Percentiles rank a stretch among this genome's conserved stretches.
Conservation (phyloP, 2,329 filamentous ascomycete species). For the Scolecobasidium constrictum region DNA sequence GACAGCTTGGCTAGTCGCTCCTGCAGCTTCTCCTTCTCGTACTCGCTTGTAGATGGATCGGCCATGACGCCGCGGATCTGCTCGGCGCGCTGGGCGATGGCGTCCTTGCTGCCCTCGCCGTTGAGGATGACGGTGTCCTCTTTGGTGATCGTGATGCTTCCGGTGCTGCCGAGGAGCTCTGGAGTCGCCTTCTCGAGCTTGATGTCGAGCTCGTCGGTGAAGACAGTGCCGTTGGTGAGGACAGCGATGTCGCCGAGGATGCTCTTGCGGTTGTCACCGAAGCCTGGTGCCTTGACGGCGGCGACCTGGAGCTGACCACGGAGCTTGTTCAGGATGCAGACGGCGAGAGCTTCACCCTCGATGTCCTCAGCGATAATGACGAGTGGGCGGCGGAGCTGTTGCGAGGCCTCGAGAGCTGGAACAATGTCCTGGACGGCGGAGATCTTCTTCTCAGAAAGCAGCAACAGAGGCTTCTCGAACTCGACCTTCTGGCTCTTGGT, state of each 20-base stretch:
- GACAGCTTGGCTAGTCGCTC: conserved; percentile 99
- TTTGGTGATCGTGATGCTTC: conserved; percentile 99
- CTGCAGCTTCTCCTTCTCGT: conserved; percentile 99
- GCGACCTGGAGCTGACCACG: conserved; percentile 98
- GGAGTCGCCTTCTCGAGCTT: conserved; percentile 97
- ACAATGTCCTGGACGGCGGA: conserved; percentile 98
- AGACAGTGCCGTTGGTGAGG: conserved; percentile 93
- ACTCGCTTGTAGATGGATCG: conserved; percentile 90
- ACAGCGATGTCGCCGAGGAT: conserved; percentile 95
- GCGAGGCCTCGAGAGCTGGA: conserved; percentile 92
- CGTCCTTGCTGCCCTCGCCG: conserved; percentile 89
- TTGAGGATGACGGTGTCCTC: conserved; percentile 99
- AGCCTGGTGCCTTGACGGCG: conserved; percentile 96
- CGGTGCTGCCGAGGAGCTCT: conserved; percentile 93
- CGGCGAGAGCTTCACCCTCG: conserved; percentile 93
- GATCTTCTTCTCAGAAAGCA: conserved; percentile 99
- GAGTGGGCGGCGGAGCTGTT: conserved; percentile 85
- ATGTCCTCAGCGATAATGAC: conserved; percentile 99
- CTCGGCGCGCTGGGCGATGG: conserved; percentile 89
- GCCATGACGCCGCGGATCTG: conserved; percentile 96
- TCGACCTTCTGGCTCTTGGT: conserved; percentile 98
- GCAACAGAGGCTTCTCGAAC: conserved; percentile 98
- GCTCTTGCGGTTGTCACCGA: conserved; percentile 99
- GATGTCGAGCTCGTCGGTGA: conserved; percentile 95
- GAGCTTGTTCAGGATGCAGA: conserved; percentile 99